Evolutionary conservation across 1,284 basidiomycete genomes (phyloP), one percentile per base, ranked within the genome.

Genomic region (Cutaneotrichosporon arboriforme): DNA sequence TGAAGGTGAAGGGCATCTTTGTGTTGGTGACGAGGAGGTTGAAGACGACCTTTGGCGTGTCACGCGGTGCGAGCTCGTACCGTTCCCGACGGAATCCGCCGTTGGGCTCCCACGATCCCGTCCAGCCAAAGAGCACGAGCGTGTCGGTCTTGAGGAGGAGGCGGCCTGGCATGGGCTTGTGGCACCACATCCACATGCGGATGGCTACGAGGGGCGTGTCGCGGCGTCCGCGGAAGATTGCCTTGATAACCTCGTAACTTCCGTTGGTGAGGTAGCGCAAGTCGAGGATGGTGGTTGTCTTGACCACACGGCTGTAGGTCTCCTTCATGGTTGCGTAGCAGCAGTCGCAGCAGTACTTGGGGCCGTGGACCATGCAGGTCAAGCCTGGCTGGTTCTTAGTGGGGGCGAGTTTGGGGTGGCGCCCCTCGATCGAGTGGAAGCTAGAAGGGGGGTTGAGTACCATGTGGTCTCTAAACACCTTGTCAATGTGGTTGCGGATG

Each of bases 361-460:
- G 26, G 10, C 26, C 26, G 26, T 31, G 26, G 26, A 5, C 26
- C 7, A 31, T 31, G 10, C 26, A 31, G 26, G 10, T 5, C 7
- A 31, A 31, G 26, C 26, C 26, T 7, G 10, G 26, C 7, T 10
- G 7, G 26, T 31, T 31, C 26, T 31, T 31, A n/a, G n/a, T n/a
- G 26, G 26, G 26, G 26, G 26, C 26, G 10, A 31, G 26, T 31
- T 31, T 31, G 26, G 26, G 26, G 26, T 31, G 26, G n/a, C 17
- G 42, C 4, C 42, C 42, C 17, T 31, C 26, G 42, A 44, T 33
- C 9, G 17, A 15, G 17, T 44, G 8, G 1, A 44, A 31, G 4
- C 42, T 9, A n/a, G n/a, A n/a, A n/a, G n/a, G n/a, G n/a, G 42
- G 42, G 17, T 44, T 44, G 10, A 44, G n/a, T n/a, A 44, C 42